A percentile compares a stretch with the other conserved stretches of the same genome.
These are phyloP conservation scores for Phyllosticta citriasiana DNA, from an alignment of 2,329 filamentous ascomycete species.

Conservation along the genomic window DNA sequence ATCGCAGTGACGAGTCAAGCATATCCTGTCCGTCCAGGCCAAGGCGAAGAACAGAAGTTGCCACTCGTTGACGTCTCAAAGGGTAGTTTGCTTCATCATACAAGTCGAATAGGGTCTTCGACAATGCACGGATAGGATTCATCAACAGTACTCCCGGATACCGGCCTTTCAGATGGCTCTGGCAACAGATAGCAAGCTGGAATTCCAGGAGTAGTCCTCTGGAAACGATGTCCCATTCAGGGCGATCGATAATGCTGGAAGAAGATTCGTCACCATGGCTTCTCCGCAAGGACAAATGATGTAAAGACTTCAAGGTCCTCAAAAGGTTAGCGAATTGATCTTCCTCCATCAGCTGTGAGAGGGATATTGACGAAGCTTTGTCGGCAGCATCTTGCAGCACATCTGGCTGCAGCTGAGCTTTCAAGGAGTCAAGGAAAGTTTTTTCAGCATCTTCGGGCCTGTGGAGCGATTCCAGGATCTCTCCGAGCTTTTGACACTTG, in stretches of 20 bases:
- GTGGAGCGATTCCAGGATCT: slow-evolving; percentile 46
- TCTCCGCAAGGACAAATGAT: slow-evolving; percentile 39
- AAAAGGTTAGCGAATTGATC: slow-evolving; percentile 45
- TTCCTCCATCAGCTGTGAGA: slow-evolving; percentile 43
- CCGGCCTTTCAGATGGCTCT: slow-evolving; percentile 21
- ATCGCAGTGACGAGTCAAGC: slow-evolving; percentile 23
- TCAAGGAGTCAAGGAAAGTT: slow-evolving; percentile 51
- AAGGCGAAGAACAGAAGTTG: slow-evolving; percentile 20
- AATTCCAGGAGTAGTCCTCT: slow-evolving; percentile 33
- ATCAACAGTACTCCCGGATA: slow-evolving; percentile 21
- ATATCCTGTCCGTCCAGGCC: slow-evolving; percentile 52
- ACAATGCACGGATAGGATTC: slow-evolving; percentile 17
- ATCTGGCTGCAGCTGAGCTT: slow-evolving; percentile 50
- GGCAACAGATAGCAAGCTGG: slow-evolving; percentile 26
- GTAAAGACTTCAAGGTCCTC: slow-evolving; percentile 49
- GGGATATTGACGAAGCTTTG: slow-evolving; percentile 40
- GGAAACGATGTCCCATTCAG: slow-evolving; percentile 17
- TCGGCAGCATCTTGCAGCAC: slow-evolving; percentile 45
- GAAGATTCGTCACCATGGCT: slow-evolving; percentile 43
- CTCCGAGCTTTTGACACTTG: slow-evolving; percentile 59
- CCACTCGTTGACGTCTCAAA: slow-evolving; percentile 22
- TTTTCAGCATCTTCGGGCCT: slow-evolving; percentile 48
- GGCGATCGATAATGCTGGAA: slow-evolving; percentile 30
- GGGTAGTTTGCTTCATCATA: slow-evolving; percentile 22
- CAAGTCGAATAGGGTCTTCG: slow-evolving; percentile 18